phyloP scores from a whole-genome alignment of 352 stramenopile species.

The Phytophthora uliginosa region DNA sequence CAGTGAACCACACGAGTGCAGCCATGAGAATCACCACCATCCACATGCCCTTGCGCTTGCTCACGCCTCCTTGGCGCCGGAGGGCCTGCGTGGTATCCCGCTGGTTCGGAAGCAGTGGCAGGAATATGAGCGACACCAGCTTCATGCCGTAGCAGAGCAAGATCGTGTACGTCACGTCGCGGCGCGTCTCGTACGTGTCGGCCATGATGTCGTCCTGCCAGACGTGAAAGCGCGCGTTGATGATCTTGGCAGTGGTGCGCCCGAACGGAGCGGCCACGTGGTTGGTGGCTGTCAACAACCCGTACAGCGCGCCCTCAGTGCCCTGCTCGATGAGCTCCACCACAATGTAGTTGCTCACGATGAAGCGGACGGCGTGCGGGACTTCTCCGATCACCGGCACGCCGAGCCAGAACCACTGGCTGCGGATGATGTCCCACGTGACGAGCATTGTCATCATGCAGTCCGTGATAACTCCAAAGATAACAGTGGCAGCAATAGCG shows the following conservation, averaged over 20 bases:
- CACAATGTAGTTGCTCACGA: slow-evolving; percentile 71
- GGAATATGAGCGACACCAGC: slow-evolving; percentile 50
- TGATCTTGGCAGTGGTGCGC: slow-evolving; percentile 55
- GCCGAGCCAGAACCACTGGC: slow-evolving; percentile 75
- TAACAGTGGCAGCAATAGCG: slow-evolving; percentile 48
- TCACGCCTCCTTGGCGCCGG: slow-evolving; percentile 40
- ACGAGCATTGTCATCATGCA: slow-evolving; percentile 63
- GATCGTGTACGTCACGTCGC: slow-evolving; percentile 64
- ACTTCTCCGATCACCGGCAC: slow-evolving; percentile 62
- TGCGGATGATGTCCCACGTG: slow-evolving; percentile 63
- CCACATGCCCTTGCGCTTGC: slow-evolving; percentile 44
- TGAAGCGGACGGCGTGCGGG: slow-evolving; percentile 64
- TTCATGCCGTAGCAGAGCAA: slow-evolving; percentile 66
- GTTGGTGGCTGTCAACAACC: slow-evolving; percentile 59
- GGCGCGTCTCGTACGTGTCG: slow-evolving; percentile 55
- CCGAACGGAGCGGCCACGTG: slow-evolving; percentile 63
- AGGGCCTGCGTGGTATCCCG: slow-evolving; percentile 44
- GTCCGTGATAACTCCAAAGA: slow-evolving; percentile 52
- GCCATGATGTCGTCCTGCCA: slow-evolving; percentile 56
- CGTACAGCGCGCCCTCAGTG: slow-evolving; percentile 67
- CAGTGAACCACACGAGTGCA: slow-evolving; percentile 46
- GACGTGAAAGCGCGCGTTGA: slow-evolving; percentile 65
- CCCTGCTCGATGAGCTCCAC: slow-evolving; percentile 64
- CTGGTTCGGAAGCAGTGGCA: slow-evolving; percentile 57
- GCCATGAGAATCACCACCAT: slow-evolving; percentile 45